Conservation (phyloP, 225 moss, liverwort and hornwort species). For the Physcomitrellopsis africana region DNA sequence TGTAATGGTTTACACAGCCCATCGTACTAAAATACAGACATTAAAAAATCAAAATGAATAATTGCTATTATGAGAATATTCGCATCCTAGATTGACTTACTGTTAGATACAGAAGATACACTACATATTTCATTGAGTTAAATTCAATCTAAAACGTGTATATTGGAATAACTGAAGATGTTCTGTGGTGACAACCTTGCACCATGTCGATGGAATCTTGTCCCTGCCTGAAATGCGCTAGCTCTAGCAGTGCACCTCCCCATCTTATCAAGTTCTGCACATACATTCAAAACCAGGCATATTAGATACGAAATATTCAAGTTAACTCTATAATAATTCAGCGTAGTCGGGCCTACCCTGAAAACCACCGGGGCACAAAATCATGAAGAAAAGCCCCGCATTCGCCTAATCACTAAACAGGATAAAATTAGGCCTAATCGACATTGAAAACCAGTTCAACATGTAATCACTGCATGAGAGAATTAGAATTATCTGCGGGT, state of each 20-base stretch:
- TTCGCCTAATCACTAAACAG: too few species aligned
- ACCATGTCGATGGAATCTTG: conserved; percentile 99
- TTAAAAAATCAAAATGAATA: not conserved
- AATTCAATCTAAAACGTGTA: too few species aligned
- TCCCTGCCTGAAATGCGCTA: conserved; percentile 95
- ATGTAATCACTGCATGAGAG: too few species aligned
- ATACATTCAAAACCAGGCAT: not conserved
- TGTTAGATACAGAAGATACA: too few species aligned
- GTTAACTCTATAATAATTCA: not conserved
- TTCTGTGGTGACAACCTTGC: conserved; percentile 60
- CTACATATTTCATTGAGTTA: too few species aligned
- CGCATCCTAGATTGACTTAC: not conserved
- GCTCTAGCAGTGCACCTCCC: conserved; percentile 94
- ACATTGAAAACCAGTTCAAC: too few species aligned
- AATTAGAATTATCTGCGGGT: too few species aligned
- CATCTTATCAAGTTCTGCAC: conserved; percentile 95
- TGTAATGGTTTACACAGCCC: not conserved
- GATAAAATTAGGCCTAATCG: too few species aligned
- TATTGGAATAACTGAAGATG: not conserved
- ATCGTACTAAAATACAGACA: not conserved
- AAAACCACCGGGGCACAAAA: too few species aligned
- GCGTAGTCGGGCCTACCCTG: not conserved
- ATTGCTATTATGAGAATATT: not conserved
- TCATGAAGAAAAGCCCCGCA: too few species aligned
- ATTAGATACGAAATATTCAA: not conserved